Percentiles rank a stretch among this genome's conserved stretches.
Evolutionary conservation across 768 basidiomycete species (phyloP).

Genomic region (Psilocybe subaeruginosa): DNA sequence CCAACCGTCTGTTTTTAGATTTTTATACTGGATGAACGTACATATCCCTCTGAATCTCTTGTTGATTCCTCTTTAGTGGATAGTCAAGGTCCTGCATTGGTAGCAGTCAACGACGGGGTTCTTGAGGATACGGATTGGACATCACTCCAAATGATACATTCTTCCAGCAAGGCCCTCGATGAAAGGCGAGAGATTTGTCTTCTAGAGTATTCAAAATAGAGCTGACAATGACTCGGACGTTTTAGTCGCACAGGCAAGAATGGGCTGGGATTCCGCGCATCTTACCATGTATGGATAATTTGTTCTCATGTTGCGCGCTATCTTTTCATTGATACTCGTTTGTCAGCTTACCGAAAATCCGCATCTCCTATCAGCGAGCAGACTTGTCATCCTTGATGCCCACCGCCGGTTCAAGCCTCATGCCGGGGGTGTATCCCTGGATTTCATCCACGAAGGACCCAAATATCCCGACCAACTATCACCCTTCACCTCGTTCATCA

Average conservation of each 20-base stretch:
- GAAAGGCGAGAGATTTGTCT: slow-evolving; percentile 14
- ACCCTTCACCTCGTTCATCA: slow-evolving; percentile 15
- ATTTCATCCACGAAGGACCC: slow-evolving; percentile 24
- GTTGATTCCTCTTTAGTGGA: slow-evolving; percentile 27
- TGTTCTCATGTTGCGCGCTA: not conserved
- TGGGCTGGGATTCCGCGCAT: slow-evolving; percentile 28
- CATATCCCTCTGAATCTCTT: slow-evolving; percentile 23
- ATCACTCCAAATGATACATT: slow-evolving; percentile 37
- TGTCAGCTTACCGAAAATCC: slow-evolving; percentile 48
- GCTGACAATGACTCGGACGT: not conserved
- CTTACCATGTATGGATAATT: slow-evolving; percentile 25
- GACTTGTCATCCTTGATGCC: slow-evolving; percentile 46
- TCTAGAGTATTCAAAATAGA: not conserved
- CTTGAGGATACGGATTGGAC: slow-evolving; percentile 39
- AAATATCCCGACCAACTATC: slow-evolving; percentile 16
- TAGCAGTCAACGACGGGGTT: slow-evolving; percentile 38
- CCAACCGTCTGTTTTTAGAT: slow-evolving; percentile 20
- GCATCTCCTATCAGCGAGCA: slow-evolving; percentile 44
- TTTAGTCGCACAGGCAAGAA: slow-evolving; percentile 29
- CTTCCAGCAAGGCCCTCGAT: slow-evolving; percentile 29
- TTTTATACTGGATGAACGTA: slow-evolving; percentile 32
- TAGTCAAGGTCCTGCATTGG: slow-evolving; percentile 41
- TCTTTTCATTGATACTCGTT: not conserved
- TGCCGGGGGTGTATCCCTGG: slow-evolving; percentile 31
- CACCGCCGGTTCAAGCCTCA: slow-evolving; percentile 28